Evolutionary conservation across 1,284 basidiomycete genomes (phyloP), one percentile per base, ranked within the genome.

Genomic region (Tilletiopsis washingtonensis): DNA sequence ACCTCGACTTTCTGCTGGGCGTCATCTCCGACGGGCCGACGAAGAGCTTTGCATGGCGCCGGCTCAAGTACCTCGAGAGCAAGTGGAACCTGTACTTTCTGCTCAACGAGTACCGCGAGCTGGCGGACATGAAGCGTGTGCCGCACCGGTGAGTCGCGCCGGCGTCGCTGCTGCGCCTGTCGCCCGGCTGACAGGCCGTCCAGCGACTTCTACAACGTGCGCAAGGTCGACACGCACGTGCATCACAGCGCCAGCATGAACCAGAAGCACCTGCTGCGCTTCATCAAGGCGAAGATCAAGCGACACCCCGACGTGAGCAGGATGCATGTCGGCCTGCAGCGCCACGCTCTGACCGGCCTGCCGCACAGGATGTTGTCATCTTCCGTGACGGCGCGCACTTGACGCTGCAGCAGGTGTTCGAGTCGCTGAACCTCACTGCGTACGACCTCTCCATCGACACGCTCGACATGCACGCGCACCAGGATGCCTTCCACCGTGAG

Each of bases 161-260:
- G 54, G 86, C 89, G 2, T 89, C 93, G 67, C 96, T 98, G 88
- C 98, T 98, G 81, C 86, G 74, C 4, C 75, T 77, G 2, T 71
- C 75, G 17, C 76, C 76, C 57, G 63, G 64, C 64, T 71, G 36
- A 50, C 48, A 44, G 15, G 5, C 12, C 40, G 12, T 15, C 9
- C 67, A 90, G 91, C 62, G 94, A 99, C 76, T 97, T 99, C 68
- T 99, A 99, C 77, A 99, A 99, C 71, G 81, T 91, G 37, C 84
- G 93, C 42, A 99, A 99, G 74, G 74, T 98, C 54, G 93, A 97
- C 73, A 99, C 94, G 7, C 93, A 98, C 75, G 88, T 99, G 19
- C 94, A 99, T 70, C 90, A 98, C 75, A 94, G 91, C 9, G 94
- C 91, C 48, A 86, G 87, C 74, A 97, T 98, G 93, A 99, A 99